These are phyloP conservation scores for Komagataella populi DNA, from an alignment of 805 yeast species.

Conservation along the genomic window DNA sequence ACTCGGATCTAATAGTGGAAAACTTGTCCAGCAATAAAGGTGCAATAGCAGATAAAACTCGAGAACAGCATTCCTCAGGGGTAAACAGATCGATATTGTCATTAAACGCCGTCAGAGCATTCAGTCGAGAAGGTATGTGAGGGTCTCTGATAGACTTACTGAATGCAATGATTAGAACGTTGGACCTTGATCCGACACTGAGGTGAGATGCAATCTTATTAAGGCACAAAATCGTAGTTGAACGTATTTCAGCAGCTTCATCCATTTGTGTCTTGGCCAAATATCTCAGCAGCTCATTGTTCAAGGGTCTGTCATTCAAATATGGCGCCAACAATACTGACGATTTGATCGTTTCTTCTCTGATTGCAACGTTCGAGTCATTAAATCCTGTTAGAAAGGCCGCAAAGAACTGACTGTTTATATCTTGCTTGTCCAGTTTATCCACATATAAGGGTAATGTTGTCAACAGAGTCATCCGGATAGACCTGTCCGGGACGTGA, in stretches of 20 bases:
- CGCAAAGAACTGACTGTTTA: conserved; percentile 57
- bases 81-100: conserved; percentile 51
- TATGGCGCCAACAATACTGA: conserved; percentile 41
- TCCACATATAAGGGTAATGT: conserved; percentile 42
- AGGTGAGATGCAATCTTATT: conserved; percentile 51
- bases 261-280: conserved; percentile 78
- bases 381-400: conserved; percentile 68
- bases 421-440: conserved; percentile 39
- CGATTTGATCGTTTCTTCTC: conserved; percentile 69
- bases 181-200: conserved; percentile 41
- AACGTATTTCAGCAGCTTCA: conserved; percentile 60
- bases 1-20: conserved; percentile 55
- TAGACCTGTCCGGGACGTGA: conserved; percentile 57
- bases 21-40: conserved; percentile 72
- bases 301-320: conserved; percentile 66
- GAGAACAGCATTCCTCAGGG: conserved; percentile 65
- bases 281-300: conserved; percentile 70
- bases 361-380: conserved; percentile 69
- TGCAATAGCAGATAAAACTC: conserved; percentile 73
- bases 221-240: conserved; percentile 60
- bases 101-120: conserved; percentile 65
- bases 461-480: conserved; percentile 59
- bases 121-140: conserved; percentile 57
- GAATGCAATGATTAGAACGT: conserved; percentile 78
- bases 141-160: conserved; percentile 75